Conservation (phyloP, 2,329 filamentous ascomycete species). For the Daldinia sp. region DNA sequence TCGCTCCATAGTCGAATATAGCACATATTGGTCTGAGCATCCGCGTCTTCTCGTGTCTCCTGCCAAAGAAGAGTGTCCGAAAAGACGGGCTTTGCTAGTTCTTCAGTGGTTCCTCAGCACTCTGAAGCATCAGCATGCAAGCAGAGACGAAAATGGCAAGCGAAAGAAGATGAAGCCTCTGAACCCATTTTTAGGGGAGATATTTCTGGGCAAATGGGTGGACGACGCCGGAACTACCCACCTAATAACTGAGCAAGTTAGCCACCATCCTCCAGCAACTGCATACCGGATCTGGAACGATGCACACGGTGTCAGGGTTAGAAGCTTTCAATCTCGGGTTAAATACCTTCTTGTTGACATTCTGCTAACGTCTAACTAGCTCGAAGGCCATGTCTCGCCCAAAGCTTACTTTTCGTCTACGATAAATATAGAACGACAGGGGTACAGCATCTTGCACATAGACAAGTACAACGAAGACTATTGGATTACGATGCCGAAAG, state of each 20-base stretch:
- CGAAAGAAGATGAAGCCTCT: slow-evolving; percentile 94
- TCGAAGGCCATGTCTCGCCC: slow-evolving; percentile 94
- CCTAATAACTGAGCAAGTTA: slow-evolving; percentile 93
- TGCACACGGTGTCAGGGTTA: slow-evolving; percentile 74
- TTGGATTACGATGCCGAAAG: slow-evolving; percentile 88
- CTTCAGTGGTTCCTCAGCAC: slow-evolving; percentile 96
- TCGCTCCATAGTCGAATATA: slow-evolving; percentile 83
- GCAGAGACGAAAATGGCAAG: slow-evolving; percentile 80
- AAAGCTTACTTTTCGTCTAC: slow-evolving; percentile 95
- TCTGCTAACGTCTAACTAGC: slow-evolving; percentile 48
- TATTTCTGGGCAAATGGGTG: slow-evolving; percentile 92
- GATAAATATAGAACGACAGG: slow-evolving; percentile 94
- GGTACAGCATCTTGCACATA: slow-evolving; percentile 85
- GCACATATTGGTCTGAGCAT: slow-evolving; percentile 85
- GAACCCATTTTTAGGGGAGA: slow-evolving; percentile 94
- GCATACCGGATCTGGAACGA: slow-evolving; percentile 93
- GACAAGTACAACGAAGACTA: slow-evolving; percentile 61
- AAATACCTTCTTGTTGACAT: neutral
- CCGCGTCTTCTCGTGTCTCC: slow-evolving; percentile 84
- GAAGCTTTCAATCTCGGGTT: slow-evolving; percentile 3
- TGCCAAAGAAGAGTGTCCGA: slow-evolving; percentile 80
- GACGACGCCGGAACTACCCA: slow-evolving; percentile 84
- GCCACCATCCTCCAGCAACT: slow-evolving; percentile 93
- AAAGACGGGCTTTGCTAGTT: slow-evolving; percentile 87
- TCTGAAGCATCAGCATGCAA: slow-evolving; percentile 85